These are phyloP conservation scores for Silene latifolia DNA, from an alignment of 148 eudicot species.

Conservation along the genomic window DNA sequence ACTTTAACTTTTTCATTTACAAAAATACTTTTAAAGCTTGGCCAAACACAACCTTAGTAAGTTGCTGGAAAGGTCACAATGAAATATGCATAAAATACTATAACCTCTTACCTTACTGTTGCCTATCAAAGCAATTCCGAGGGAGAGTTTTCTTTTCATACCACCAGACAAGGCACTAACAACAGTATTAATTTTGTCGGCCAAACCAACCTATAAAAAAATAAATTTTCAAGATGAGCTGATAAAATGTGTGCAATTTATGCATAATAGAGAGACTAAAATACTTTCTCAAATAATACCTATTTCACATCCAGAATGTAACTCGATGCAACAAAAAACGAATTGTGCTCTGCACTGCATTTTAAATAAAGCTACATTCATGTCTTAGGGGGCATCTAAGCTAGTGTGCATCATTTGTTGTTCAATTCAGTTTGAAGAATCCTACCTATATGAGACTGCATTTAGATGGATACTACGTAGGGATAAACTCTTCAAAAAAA, in stretches of 20 bases:
- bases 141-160: conserved; percentile 94
- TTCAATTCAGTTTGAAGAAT: neutral
- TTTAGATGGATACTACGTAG: neutral
- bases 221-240: conserved; percentile 6
- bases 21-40: no score
- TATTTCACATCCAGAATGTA: neutral
- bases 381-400: neutral
- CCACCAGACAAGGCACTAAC: conserved; percentile 97
- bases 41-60: conserved; percentile 2
- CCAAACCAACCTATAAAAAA: conserved; percentile 77
- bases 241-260: neutral
- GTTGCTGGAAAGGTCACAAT: neutral
- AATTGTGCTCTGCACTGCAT: neutral
- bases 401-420: neutral
- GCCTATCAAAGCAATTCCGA: conserved; percentile 90
- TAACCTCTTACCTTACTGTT: conserved; percentile 67
- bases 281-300: neutral
- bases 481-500: neutral
- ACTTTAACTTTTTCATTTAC: no score
- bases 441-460: neutral
- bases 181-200: conserved; percentile 73
- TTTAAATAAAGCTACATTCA: neutral
- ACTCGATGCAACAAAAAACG: neutral
- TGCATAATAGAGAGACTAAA: neutral
- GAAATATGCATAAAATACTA: conserved; percentile 11